Evolutionary conservation across 805 yeast species (phyloP).

Genomic region (Metschnikowia gelsemii): DNA sequence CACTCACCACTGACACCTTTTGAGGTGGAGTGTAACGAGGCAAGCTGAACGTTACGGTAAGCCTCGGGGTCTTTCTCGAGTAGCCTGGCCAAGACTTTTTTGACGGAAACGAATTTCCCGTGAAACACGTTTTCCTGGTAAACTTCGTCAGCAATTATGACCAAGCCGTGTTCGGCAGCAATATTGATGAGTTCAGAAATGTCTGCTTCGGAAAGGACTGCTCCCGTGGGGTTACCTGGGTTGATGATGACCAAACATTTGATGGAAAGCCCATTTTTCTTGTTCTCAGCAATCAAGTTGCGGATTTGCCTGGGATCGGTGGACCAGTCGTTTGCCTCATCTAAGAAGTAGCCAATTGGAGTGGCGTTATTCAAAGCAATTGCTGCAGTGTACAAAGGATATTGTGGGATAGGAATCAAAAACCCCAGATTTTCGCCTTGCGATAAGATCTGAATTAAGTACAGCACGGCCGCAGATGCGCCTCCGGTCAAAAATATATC

Average conservation of each 20-base stretch:
- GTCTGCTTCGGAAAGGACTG: slow-evolving; percentile 63
- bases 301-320: slow-evolving; percentile 68
- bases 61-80: slow-evolving; percentile 51
- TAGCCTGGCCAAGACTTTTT: slow-evolving; percentile 69
- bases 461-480: slow-evolving; percentile 91
- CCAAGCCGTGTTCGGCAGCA: slow-evolving; percentile 82
- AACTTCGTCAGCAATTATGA: slow-evolving; percentile 95
- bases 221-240: slow-evolving; percentile 99
- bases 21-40: slow-evolving; percentile 94
- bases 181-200: slow-evolving; percentile 71
- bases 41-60: slow-evolving; percentile 77
- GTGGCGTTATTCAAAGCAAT: slow-evolving; percentile 79
- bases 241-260: slow-evolving; percentile 88
- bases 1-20: slow-evolving; percentile 98
- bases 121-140: slow-evolving; percentile 89
- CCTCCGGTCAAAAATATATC: slow-evolving; percentile 87
- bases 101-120: slow-evolving; percentile 82
- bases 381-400: slow-evolving; percentile 95
- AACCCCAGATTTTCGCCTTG: slow-evolving; percentile 68
- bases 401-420: slow-evolving; percentile 96
- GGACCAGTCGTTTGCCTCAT: slow-evolving; percentile 83
- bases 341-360: slow-evolving; percentile 81
- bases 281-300: slow-evolving; percentile 48
- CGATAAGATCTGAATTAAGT: slow-evolving; percentile 69
- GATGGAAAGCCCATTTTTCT: slow-evolving; percentile 55